A percentile compares a stretch with the other conserved stretches of the same genome.
These are phyloP conservation scores for Dendrothele bispora DNA, from an alignment of 768 basidiomycete species.

Conservation along the genomic window DNA sequence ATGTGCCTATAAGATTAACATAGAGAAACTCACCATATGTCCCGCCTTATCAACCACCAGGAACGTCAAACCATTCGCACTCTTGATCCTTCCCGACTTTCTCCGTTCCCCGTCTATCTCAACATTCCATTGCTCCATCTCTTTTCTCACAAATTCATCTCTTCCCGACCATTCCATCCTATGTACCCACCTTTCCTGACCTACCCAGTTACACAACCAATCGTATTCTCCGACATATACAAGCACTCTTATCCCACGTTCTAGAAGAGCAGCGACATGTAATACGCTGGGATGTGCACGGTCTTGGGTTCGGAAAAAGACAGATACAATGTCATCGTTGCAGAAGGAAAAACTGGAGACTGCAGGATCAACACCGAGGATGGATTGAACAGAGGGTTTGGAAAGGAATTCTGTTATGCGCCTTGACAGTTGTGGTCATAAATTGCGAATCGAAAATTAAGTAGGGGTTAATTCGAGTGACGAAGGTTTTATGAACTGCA, in stretches of 20 bases:
- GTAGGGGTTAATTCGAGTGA: not conserved
- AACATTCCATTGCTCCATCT: conserved; percentile 66
- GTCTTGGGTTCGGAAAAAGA: conserved; percentile 33
- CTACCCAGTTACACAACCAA: conserved; percentile 77
- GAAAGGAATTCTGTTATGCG: conserved; percentile 46
- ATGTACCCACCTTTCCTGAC: conserved; percentile 72
- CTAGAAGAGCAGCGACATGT: conserved; percentile 68
- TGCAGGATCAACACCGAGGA: conserved; percentile 43
- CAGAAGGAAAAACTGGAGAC: conserved; percentile 57
- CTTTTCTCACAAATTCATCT: conserved; percentile 36
- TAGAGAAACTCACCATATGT: conserved; percentile 55
- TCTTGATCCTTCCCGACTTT: conserved; percentile 37
- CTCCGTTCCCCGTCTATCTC: conserved; percentile 45
- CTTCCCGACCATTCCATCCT: conserved; percentile 72
- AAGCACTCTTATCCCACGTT: conserved; percentile 66
- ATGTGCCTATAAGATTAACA: too few relatives aligned
- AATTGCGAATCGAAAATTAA: too few relatives aligned
- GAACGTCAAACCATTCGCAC: conserved; percentile 56
- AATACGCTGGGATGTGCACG: not conserved
- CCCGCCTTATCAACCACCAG: conserved; percentile 66
- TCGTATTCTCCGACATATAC: conserved; percentile 73
- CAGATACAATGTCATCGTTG: conserved; percentile 45
- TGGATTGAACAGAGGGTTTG: conserved; percentile 37
- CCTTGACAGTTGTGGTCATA: not conserved
- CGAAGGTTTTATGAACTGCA: too few relatives aligned